phyloP scores from a whole-genome alignment of 768 basidiomycete species.

The Boletus bicolor region DNA sequence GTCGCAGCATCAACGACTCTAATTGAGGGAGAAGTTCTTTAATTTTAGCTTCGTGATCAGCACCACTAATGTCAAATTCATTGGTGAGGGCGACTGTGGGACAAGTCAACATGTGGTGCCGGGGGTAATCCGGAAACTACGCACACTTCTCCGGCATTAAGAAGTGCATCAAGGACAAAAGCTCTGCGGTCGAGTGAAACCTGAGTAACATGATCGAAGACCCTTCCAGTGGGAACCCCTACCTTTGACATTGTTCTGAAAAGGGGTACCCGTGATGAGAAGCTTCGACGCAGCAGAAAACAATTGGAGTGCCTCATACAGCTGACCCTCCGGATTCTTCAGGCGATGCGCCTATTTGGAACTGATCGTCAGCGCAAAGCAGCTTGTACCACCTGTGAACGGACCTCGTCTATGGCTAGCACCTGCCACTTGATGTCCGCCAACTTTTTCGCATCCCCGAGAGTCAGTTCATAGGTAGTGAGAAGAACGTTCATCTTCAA shows the following conservation, averaged over 20 bases:
- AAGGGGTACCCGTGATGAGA: constrained; percentile 95
- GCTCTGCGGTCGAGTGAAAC: constrained; percentile 48
- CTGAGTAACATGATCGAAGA: constrained; percentile 7
- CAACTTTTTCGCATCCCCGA: constrained; percentile 87
- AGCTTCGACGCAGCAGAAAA: constrained; percentile 91
- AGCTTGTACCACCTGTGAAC: constrained; percentile 15
- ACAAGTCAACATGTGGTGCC: constrained; percentile 8
- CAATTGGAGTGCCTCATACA: constrained; percentile 89
- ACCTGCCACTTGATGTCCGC: constrained; percentile 97
- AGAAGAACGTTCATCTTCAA: constrained; percentile 96
- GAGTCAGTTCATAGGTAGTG: constrained; percentile 94
- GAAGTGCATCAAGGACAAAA: constrained; percentile 98
- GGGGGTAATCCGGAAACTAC: constrained; percentile 21
- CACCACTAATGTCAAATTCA: constrained; percentile 93
- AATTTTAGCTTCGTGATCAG: constrained; percentile 91
- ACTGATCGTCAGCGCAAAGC: constrained; percentile 15
- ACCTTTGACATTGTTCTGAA: constrained; percentile 99
- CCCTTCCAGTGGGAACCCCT: constrained; percentile 14
- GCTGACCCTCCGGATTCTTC: constrained; percentile 96
- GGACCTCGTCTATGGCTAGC: constrained; percentile 91
- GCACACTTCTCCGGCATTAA: constrained; percentile 97
- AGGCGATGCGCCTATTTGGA: constrained; percentile 80
- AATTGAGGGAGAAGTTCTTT: constrained; percentile 93
- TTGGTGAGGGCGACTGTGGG: constrained; percentile 80
- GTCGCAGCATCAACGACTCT: constrained; percentile 89